Percentiles rank a stretch among this genome's conserved stretches.
phyloP scores from a whole-genome alignment of 2,329 filamentous ascomycete genomes.

The Apiospora saccharicola region DNA sequence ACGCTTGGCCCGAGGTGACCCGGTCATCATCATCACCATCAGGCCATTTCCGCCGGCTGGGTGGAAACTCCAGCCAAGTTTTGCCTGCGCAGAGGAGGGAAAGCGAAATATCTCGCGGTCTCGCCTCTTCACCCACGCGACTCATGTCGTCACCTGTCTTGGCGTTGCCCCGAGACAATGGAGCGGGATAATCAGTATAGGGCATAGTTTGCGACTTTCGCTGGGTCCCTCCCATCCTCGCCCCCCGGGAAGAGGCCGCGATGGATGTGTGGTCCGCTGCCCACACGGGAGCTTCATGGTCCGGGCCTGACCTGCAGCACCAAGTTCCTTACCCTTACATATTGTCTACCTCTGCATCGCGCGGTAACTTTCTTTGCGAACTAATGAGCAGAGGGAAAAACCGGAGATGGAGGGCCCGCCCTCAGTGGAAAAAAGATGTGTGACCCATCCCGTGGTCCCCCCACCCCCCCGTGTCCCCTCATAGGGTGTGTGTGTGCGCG shows the following conservation, averaged over 20 bases:
- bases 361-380: background rate
- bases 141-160: background rate
- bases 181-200: background rate
- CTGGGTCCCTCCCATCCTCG: background rate
- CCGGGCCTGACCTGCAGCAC: background rate
- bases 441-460: background rate
- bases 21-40: background rate
- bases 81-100: background rate
- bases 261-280: background rate
- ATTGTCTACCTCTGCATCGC: background rate
- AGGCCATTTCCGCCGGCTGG: background rate
- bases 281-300: background rate
- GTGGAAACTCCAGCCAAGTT: background rate
- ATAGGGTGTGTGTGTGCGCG: background rate
- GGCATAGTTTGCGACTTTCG: background rate
- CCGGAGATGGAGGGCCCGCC: conserved; percentile 10
- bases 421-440: background rate
- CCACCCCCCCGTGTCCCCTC: background rate
- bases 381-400: background rate
- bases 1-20: background rate
- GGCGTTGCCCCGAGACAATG: conserved; percentile 6
- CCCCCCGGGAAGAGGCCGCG: background rate
- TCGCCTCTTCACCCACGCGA: background rate
- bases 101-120: background rate
- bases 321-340: conserved; percentile 2